These are phyloP conservation scores for Fonsecaea monophora DNA, from an alignment of 2,329 filamentous ascomycete species.

Conservation along the genomic window DNA sequence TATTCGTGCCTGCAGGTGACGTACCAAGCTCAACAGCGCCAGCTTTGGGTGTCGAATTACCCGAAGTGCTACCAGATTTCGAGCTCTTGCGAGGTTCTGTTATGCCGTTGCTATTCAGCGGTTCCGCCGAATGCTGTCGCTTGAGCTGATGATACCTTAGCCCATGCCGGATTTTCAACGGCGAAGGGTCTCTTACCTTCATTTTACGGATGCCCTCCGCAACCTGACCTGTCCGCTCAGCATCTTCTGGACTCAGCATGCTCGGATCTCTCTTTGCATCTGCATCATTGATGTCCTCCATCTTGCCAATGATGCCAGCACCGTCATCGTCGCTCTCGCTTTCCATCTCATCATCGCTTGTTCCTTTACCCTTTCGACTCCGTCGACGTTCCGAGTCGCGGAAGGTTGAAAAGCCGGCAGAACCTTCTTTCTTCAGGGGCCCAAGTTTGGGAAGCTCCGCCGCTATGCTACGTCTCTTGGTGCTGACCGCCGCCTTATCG, in stretches of 20 bases:
- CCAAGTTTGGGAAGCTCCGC: conserved; percentile 85
- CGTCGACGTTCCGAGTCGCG: conserved; percentile 69
- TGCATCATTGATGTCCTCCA: conserved; percentile 66
- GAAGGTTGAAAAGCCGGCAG: conserved; percentile 88
- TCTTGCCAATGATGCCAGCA: conserved; percentile 68
- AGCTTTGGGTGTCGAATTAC: conserved; percentile 48
- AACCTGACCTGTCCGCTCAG: conserved; percentile 65
- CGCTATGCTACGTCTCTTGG: conserved; percentile 81
- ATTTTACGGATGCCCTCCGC: conserved; percentile 71
- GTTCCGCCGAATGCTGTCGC: conserved; percentile 69
- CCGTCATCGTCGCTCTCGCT: conserved; percentile 79
- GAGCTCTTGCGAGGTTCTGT: conserved; percentile 50
- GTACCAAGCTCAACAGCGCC: conserved; percentile 45
- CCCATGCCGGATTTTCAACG: conserved; percentile 39
- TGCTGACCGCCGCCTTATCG: conserved; percentile 64
- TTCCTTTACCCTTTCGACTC: conserved; percentile 59
- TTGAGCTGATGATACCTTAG: conserved; percentile 60
- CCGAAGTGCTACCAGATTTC: conserved; percentile 49
- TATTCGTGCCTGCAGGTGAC: conserved; percentile 43
- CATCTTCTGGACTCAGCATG: conserved; percentile 66
- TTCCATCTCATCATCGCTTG: conserved; percentile 70
- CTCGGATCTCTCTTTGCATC: conserved; percentile 57
- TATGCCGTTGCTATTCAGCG: conserved; percentile 48
- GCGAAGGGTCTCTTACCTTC: conserved; percentile 57
- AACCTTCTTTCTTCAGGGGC: conserved; percentile 83